phyloP scores from a whole-genome alignment of 2,329 filamentous ascomycete species.

The Venturia effusa region DNA sequence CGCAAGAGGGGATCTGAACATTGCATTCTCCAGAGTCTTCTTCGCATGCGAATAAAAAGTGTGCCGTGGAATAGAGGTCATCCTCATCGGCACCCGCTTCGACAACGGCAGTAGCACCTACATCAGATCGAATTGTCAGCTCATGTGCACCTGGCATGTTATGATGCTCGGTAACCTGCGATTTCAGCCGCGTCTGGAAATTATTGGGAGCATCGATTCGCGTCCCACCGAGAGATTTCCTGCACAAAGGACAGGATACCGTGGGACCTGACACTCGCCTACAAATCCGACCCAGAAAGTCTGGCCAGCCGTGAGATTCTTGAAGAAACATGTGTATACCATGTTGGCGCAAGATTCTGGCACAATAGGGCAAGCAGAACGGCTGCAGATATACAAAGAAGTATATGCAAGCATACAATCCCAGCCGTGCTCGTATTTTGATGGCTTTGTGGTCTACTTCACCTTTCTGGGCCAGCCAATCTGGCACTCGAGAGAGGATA shows the following conservation, averaged over 20 bases:
- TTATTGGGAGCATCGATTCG: neutral
- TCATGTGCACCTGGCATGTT: neutral
- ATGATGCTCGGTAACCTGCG: neutral
- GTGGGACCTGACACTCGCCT: neutral
- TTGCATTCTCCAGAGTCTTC: no score
- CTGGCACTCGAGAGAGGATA: neutral
- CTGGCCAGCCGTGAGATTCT: neutral
- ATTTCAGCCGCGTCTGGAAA: neutral
- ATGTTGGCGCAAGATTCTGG: neutral
- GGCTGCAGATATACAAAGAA: neutral
- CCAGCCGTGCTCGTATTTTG: neutral
- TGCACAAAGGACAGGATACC: neutral
- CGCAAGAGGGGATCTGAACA: no score
- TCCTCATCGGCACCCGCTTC: neutral
- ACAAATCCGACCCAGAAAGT: neutral
- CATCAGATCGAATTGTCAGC: neutral
- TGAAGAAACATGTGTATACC: neutral
- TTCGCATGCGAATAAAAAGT: no score
- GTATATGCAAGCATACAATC: neutral
- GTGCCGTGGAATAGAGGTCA: neutral
- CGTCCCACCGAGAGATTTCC: neutral
- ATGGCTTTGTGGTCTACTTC: neutral
- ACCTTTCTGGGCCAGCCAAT: neutral
- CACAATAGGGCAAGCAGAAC: neutral
- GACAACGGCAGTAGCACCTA: neutral